Conservation (phyloP, 805 yeast species). For the Yarrowia sp. region DNA sequence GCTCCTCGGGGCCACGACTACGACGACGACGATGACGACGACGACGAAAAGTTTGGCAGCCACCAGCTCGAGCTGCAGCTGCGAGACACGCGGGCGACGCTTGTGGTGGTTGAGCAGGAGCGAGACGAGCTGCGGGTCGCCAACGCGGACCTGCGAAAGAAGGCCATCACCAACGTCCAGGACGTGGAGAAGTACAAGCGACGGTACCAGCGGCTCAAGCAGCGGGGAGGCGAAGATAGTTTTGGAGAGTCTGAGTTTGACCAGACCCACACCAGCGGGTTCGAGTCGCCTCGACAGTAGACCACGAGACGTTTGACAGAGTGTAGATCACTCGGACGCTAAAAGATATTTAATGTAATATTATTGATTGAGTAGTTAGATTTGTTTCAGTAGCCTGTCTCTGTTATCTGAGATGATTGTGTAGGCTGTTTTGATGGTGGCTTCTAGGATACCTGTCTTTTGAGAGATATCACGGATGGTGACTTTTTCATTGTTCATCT, state of each 20-base stretch:
- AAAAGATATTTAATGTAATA: conserved; percentile 29
- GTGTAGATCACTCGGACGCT: conserved; percentile 20
- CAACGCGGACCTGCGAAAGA: conserved; percentile 48
- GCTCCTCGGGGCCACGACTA: conserved; percentile 45
- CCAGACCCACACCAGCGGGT: conserved; percentile 40
- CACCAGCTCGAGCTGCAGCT: conserved; percentile 76
- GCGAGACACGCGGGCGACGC: conserved; percentile 83
- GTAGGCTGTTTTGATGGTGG: neutral
- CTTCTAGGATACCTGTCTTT: neutral
- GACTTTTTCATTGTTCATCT: neutral
- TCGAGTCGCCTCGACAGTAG: conserved; percentile 29
- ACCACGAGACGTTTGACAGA: neutral
- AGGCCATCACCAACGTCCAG: conserved; percentile 45
- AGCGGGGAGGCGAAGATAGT: conserved; percentile 40
- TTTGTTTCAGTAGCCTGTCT: no score
- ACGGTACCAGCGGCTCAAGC: conserved; percentile 36
- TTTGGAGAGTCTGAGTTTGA: conserved; percentile 42
- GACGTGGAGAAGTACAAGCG: conserved; percentile 43
- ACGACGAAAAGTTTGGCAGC: conserved; percentile 44
- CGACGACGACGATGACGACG: conserved; percentile 46
- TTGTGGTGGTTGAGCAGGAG: conserved; percentile 81
- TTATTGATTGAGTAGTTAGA: conserved; percentile 4
- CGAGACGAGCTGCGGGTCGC: conserved; percentile 66
- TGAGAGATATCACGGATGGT: neutral
- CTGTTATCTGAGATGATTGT: no score